Evolutionary conservation across 2,329 filamentous ascomycete species (phyloP).

Genomic region (Cercospora sp.): DNA sequence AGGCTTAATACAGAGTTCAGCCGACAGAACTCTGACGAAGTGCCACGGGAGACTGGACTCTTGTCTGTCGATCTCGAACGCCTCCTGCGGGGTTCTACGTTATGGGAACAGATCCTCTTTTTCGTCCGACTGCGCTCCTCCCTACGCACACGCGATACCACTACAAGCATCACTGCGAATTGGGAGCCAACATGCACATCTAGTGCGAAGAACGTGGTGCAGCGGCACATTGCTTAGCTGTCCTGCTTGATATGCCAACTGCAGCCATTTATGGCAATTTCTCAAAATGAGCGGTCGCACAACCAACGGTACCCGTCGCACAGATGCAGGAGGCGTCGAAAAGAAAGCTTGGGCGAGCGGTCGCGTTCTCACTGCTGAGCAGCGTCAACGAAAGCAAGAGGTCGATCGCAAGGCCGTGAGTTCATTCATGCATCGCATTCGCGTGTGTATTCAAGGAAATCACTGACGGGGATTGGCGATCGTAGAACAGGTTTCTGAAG

Average conservation of each 20-base stretch:
- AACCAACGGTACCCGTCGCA: constrained; percentile 13
- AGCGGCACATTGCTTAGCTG: constrained; percentile 2
- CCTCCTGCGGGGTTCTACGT: constrained; percentile 12
- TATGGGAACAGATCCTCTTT: background rate
- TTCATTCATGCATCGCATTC: background rate
- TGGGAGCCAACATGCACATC: background rate
- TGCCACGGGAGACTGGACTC: background rate
- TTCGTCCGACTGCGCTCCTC: background rate
- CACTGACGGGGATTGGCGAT: background rate
- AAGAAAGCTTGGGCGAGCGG: constrained; percentile 31
- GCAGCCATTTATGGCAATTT: background rate
- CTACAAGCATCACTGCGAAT: background rate
- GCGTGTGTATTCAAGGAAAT: background rate
- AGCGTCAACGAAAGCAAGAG: constrained; percentile 29
- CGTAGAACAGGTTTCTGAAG: constrained; percentile 27
- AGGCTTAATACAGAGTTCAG: constrained; percentile 8
- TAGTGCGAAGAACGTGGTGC: constrained; percentile 1
- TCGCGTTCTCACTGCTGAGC: constrained; percentile 28
- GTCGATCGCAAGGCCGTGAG: constrained; percentile 27
- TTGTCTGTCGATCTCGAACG: constrained; percentile 13
- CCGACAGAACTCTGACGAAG: background rate
- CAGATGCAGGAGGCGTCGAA: constrained; percentile 20
- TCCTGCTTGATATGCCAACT: background rate
- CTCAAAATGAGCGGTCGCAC: constrained; percentile 29
- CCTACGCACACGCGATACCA: background rate